Percentiles rank a stretch among this genome's conserved stretches.
Evolutionary conservation across 192 early-diverging fungal species (phyloP).

Genomic region (Lunasporangiospora selenospora): DNA sequence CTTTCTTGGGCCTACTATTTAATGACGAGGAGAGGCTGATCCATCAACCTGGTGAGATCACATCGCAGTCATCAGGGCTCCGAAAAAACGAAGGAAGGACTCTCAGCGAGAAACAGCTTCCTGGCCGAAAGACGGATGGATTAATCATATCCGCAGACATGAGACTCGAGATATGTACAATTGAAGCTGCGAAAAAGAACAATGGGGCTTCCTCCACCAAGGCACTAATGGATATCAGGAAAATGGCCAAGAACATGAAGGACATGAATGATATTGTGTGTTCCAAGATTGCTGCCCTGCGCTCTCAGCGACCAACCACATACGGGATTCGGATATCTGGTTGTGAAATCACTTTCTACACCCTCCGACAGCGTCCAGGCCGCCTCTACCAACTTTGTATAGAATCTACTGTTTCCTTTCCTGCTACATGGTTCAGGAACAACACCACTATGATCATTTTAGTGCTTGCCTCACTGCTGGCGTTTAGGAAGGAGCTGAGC

Average conservation of each 20-base stretch:
- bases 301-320: background rate
- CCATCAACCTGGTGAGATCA: background rate
- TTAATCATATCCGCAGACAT: background rate
- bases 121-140: constrained; percentile 8
- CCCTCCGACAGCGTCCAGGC: constrained; percentile 1
- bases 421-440: background rate
- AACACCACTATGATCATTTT: background rate
- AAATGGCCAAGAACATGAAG: constrained; percentile 7
- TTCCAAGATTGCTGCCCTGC: background rate
- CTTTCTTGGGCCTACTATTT: background rate
- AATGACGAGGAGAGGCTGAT: background rate
- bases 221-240: constrained; percentile 1
- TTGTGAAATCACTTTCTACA: background rate
- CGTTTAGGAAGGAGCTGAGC: background rate
- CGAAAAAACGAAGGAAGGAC: constrained; percentile 13
- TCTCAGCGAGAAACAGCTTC: background rate
- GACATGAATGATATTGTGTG: constrained; percentile 1
- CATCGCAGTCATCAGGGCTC: background rate
- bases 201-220: constrained; percentile 1
- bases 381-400: constrained; percentile 3
- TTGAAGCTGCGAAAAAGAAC: constrained; percentile 4
- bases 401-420: background rate
- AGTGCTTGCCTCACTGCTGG: background rate
- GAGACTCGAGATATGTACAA: background rate
- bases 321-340: constrained; percentile 4